A percentile compares a stretch with the other conserved stretches of the same genome.
These are phyloP conservation scores for Lasiosphaeris hirsuta DNA, from an alignment of 495 filamentous ascomycete species.

Conservation along the genomic window DNA sequence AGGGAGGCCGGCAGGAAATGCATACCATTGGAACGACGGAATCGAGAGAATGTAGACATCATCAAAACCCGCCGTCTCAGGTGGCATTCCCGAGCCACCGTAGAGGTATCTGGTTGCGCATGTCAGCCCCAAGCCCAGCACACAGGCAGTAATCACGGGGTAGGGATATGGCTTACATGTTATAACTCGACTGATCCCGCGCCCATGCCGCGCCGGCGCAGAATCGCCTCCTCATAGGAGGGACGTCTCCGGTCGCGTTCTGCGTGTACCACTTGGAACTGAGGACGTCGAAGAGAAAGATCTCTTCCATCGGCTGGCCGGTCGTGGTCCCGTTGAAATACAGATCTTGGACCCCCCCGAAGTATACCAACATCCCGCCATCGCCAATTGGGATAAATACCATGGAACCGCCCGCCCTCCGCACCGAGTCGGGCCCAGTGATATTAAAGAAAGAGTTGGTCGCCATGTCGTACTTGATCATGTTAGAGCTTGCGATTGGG, in stretches of 20 bases:
- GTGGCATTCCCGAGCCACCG: constrained; percentile 17
- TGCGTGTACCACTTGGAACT: constrained; percentile 23
- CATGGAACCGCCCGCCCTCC: constrained; percentile 23
- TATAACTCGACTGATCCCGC: constrained; percentile 24
- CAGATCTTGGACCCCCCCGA: constrained; percentile 18
- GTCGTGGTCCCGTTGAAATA: constrained; percentile 15
- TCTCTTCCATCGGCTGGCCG: constrained; percentile 18
- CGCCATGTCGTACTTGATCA: constrained; percentile 28
- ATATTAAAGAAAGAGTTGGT: constrained; percentile 13
- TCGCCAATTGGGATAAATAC: constrained; percentile 22
- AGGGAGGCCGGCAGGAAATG: background rate
- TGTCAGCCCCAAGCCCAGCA: background rate
- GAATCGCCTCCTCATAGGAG: constrained; percentile 14
- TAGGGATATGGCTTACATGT: constrained; percentile 13
- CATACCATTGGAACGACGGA: constrained; percentile 21
- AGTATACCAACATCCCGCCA: constrained; percentile 24
- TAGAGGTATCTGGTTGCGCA: constrained; percentile 17
- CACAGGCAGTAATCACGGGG: background rate
- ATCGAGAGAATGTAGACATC: constrained; percentile 26
- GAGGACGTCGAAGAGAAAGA: constrained; percentile 21
- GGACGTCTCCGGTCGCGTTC: constrained; percentile 11
- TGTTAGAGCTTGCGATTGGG: constrained; percentile 7
- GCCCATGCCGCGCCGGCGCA: constrained; percentile 24
- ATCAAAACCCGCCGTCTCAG: constrained; percentile 19
- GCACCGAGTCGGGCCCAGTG: constrained; percentile 15